Conservation (phyloP, 2,329 filamentous ascomycete genomes). For the Trichoderma sp. region DNA sequence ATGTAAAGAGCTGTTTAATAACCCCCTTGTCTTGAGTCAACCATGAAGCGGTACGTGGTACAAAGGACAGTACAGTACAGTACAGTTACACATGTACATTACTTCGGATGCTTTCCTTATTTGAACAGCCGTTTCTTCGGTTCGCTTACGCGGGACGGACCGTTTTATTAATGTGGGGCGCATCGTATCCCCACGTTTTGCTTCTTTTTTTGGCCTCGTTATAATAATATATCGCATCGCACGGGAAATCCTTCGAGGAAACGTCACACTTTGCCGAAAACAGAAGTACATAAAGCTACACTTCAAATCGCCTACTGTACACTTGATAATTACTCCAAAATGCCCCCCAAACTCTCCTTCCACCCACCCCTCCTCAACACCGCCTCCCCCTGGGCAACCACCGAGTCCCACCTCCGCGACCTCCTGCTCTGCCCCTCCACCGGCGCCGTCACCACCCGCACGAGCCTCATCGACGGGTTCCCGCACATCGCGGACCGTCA, state of each 20-base stretch:
- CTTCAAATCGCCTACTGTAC: too few species aligned
- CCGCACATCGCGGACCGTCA: slow-evolving; percentile 59
- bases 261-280: background rate
- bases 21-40: background rate
- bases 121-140: background rate
- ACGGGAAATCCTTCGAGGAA: background rate
- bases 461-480: slow-evolving; percentile 66
- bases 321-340: too few species aligned
- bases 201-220: background rate
- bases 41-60: background rate
- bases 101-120: background rate
- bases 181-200: background rate
- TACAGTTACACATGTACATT: background rate
- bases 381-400: slow-evolving; percentile 74
- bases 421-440: slow-evolving; percentile 65
- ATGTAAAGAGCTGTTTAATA: background rate
- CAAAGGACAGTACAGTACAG: background rate
- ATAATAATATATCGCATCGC: background rate
- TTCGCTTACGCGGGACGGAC: slow-evolving; percentile 1
- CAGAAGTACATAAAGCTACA: background rate
- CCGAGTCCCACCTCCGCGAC: slow-evolving; percentile 58
- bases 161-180: background rate
- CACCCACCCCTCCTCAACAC: slow-evolving; percentile 72
- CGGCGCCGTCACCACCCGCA: slow-evolving; percentile 75
- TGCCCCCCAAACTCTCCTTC: slow-evolving; percentile 47